Evolutionary conservation across 441 rosid genomes (phyloP).

Genomic region (Rhodomyrtus psidioides): DNA sequence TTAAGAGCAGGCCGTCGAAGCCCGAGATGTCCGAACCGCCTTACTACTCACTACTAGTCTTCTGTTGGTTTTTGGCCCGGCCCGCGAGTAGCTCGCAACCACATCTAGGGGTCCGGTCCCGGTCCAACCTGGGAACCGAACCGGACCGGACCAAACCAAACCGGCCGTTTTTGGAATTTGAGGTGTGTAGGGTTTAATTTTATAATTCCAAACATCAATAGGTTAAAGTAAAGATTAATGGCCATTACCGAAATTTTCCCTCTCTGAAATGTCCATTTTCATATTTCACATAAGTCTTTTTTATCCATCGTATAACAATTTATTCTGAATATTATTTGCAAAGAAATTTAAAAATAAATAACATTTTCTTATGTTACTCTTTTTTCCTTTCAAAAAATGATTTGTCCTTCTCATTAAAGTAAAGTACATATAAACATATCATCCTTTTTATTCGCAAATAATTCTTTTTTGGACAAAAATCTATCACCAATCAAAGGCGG

Average conservation of each 20-base stretch:
- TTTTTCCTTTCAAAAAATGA: not conserved
- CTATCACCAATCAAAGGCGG: not conserved
- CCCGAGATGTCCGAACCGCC: not conserved
- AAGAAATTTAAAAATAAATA: not conserved
- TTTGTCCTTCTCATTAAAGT: not conserved
- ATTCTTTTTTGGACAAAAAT: not conserved
- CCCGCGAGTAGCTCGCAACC: not conserved
- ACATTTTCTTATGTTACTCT: not conserved
- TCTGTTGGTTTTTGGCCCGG: not conserved
- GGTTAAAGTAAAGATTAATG: not conserved
- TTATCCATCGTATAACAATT: not conserved
- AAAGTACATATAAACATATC: not conserved
- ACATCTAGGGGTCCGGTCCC: too few species aligned
- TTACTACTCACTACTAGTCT: too few species aligned
- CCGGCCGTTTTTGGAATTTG: too few species aligned
- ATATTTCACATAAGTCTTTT: not conserved
- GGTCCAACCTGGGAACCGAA: too few species aligned
- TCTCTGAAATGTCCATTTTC: fast-evolving
- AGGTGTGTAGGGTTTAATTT: not conserved
- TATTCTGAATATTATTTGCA: not conserved
- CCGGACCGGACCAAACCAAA: too few species aligned
- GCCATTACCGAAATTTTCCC: not conserved
- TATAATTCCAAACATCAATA: not conserved
- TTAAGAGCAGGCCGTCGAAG: not conserved
- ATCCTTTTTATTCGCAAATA: not conserved